Percentiles rank a stretch among this genome's conserved stretches.
These are phyloP conservation scores for Microdochium trichocladiopsis DNA, from an alignment of 2,329 filamentous ascomycete species.

Conservation along the genomic window DNA sequence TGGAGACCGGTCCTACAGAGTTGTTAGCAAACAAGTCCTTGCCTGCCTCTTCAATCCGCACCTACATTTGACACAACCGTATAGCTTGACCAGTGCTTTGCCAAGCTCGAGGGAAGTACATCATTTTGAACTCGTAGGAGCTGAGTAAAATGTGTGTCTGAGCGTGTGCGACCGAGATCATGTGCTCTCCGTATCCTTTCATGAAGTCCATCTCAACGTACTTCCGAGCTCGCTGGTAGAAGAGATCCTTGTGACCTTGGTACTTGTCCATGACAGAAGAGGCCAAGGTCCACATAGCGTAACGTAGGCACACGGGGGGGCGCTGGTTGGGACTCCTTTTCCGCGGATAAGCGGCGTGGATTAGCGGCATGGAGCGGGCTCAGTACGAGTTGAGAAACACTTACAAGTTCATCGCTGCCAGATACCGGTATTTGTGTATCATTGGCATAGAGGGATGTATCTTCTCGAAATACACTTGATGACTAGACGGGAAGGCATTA, in stretches of 20 bases:
- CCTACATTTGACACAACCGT: constrained; percentile 77
- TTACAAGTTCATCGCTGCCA: constrained; percentile 79
- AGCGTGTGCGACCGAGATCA: constrained; percentile 78
- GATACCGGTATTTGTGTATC: constrained; percentile 81
- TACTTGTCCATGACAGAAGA: constrained; percentile 81
- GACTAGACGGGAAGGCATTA: constrained; percentile 32
- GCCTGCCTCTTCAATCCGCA: constrained; percentile 1
- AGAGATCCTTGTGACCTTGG: constrained; percentile 70
- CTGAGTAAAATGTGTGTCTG: constrained; percentile 78
- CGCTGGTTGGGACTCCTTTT: constrained; percentile 68
- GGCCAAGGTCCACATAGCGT: constrained; percentile 95
- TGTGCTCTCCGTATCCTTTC: constrained; percentile 83
- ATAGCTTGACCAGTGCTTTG: constrained; percentile 78
- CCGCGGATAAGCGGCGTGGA: constrained; percentile 1
- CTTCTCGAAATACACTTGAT: constrained; percentile 85
- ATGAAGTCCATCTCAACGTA: constrained; percentile 87
- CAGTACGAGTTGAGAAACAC: constrained; percentile 14
- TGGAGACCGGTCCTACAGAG: constrained; percentile 80
- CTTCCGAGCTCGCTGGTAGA: constrained; percentile 84
- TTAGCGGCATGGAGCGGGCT: not conserved
- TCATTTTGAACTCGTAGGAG: constrained; percentile 91
- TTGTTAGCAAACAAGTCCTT: constrained; percentile 44
- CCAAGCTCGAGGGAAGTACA: constrained; percentile 96
- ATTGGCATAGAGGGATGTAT: constrained; percentile 80
- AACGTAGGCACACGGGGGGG: constrained; percentile 81